Conservation (phyloP, 805 yeast species). For the Brettanomyces naardenensis region DNA sequence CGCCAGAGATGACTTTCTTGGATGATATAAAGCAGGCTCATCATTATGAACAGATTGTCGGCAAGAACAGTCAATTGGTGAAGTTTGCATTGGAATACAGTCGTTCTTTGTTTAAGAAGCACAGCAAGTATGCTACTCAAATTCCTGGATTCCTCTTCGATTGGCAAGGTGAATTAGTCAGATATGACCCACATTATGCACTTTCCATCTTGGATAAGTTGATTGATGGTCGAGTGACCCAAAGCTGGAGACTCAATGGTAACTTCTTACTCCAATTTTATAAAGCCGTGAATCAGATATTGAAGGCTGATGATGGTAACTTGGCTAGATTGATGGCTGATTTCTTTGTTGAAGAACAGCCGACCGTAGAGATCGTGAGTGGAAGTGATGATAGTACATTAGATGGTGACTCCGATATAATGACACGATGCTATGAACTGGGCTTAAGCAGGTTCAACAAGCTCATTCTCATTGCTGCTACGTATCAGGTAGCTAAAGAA, state of each 20-base stretch:
- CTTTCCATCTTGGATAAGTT: slow-evolving; percentile 13
- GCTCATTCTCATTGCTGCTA: slow-evolving; percentile 12
- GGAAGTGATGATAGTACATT: background rate
- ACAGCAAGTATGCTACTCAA: background rate
- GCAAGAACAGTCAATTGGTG: slow-evolving; percentile 16
- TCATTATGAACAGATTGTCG: slow-evolving; percentile 14
- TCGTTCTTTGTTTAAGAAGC: slow-evolving; percentile 1
- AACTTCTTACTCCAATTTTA: slow-evolving; percentile 19
- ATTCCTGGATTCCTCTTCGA: slow-evolving; percentile 11
- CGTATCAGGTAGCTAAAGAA: slow-evolving; percentile 8
- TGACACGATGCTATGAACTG: slow-evolving; percentile 3
- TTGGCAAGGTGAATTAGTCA: slow-evolving; percentile 11
- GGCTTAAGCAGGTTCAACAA: slow-evolving; percentile 13
- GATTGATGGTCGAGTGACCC: slow-evolving; percentile 15
- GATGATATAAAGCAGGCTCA: slow-evolving; percentile 12
- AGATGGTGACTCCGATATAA: slow-evolving; percentile 1
- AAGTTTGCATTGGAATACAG: slow-evolving; percentile 10
- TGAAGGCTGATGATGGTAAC: slow-evolving; percentile 11
- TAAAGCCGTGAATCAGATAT: slow-evolving; percentile 17
- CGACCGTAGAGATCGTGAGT: background rate
- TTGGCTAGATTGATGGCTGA: slow-evolving; percentile 8
- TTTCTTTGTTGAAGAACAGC: slow-evolving; percentile 6
- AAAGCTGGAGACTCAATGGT: slow-evolving; percentile 16
- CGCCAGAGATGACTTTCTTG: slow-evolving; percentile 10
- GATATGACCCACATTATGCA: slow-evolving; percentile 19